Percentiles rank a stretch among this genome's conserved stretches.
phyloP scores from a whole-genome alignment of 225 moss, liverwort and hornwort genomes.

The Sphagnum tenellum region DNA sequence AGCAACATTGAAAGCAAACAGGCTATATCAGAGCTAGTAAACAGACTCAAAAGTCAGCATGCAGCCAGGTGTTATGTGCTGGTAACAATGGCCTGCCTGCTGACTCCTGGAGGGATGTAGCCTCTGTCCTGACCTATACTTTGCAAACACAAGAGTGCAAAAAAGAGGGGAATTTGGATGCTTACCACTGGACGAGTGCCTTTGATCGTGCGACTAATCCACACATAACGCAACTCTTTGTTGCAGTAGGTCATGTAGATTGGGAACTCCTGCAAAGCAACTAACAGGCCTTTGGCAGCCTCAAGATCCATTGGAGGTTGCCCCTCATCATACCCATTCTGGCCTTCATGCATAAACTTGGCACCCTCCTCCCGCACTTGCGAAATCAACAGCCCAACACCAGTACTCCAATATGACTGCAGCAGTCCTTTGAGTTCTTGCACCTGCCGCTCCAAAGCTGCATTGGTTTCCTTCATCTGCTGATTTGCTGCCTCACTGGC shows the following conservation, averaged over 20 bases:
- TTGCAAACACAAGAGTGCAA: background rate
- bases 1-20: background rate
- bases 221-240: constrained; percentile 14
- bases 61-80: too few relatives aligned
- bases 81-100: too few relatives aligned
- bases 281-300: constrained; percentile 1
- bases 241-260: constrained; percentile 14
- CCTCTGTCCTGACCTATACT: too few relatives aligned
- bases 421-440: background rate
- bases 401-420: background rate
- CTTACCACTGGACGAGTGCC: constrained; percentile 4
- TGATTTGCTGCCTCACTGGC: background rate
- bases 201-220: constrained; percentile 12
- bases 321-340: constrained; percentile 3
- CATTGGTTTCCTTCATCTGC: background rate
- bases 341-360: constrained; percentile 1
- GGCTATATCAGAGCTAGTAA: too few relatives aligned
- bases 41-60: too few relatives aligned
- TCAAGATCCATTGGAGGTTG: constrained; percentile 6
- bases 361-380: background rate
- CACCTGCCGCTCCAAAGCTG: background rate
- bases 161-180: background rate
- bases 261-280: constrained; percentile 13
- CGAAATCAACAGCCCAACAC: background rate
- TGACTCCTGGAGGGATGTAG: too few relatives aligned